Percentiles rank a stretch among this genome's conserved stretches.
phyloP scores from a whole-genome alignment of 2,329 filamentous ascomycete genomes.

The Epichloe coenophiala region DNA sequence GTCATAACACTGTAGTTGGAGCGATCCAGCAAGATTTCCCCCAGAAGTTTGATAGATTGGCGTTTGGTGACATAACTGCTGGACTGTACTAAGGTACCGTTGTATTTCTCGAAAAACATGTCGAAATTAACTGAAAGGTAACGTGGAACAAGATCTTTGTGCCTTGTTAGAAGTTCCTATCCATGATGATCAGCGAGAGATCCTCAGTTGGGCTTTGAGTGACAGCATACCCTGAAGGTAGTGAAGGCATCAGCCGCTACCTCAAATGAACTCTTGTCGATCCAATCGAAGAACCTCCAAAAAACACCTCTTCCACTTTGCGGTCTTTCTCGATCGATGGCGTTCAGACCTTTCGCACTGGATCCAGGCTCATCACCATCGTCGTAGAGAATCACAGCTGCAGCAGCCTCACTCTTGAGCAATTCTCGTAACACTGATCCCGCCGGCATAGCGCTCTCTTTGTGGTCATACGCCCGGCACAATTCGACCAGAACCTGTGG shows the following conservation, averaged over 20 bases:
- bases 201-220: neutral
- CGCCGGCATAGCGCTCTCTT: constrained; percentile 83
- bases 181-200: neutral
- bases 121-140: constrained; percentile 87
- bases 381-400: constrained; percentile 85
- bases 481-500: constrained; percentile 80
- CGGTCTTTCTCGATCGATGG: constrained; percentile 61
- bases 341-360: constrained; percentile 60
- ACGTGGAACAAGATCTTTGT: constrained; percentile 79
- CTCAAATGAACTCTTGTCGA: constrained; percentile 92
- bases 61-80: constrained; percentile 96
- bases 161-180: constrained; percentile 83
- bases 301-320: constrained; percentile 71
- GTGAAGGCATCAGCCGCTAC: constrained; percentile 96
- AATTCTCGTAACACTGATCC: constrained; percentile 83
- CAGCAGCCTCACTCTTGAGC: constrained; percentile 77
- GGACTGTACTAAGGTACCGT: constrained; percentile 74
- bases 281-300: constrained; percentile 98
- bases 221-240: constrained; percentile 66
- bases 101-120: constrained; percentile 85
- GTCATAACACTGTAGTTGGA: constrained; percentile 99
- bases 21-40: constrained; percentile 85
- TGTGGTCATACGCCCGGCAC: constrained; percentile 79
- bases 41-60: constrained; percentile 93
- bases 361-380: constrained; percentile 61